These are phyloP conservation scores for Saxophila tyrrhenica DNA, from an alignment of 495 filamentous ascomycete genomes.

Conservation along the genomic window DNA sequence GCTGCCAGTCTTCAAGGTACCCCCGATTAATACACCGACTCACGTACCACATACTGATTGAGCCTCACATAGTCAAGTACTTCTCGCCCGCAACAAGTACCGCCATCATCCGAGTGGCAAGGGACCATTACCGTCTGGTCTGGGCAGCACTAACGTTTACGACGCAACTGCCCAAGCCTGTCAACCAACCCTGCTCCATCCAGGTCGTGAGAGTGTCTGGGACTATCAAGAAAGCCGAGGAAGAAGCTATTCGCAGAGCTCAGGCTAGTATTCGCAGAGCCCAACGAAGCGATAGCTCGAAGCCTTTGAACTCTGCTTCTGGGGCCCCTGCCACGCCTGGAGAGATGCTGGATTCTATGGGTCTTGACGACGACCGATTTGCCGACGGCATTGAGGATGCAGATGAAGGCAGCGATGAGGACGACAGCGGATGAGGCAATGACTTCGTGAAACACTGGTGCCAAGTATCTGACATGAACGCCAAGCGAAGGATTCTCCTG, in stretches of 20 bases:
- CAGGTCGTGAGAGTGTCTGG: constrained; percentile 86
- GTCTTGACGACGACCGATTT: background rate
- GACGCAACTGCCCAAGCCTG: constrained; percentile 49
- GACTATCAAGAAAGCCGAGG: constrained; percentile 84
- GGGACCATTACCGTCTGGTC: constrained; percentile 68
- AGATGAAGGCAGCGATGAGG: constrained; percentile 12
- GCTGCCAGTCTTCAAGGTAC: constrained; percentile 53
- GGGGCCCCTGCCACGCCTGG: background rate
- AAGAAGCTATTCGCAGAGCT: constrained; percentile 71
- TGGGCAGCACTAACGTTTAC: constrained; percentile 85
- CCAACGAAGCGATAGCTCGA: background rate
- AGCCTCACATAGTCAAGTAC: constrained; percentile 64
- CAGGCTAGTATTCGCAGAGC: constrained; percentile 57
- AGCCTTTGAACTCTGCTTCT: background rate
- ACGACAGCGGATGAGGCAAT: constrained; percentile 3
- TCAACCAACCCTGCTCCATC: constrained; percentile 54
- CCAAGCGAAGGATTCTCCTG: too few relatives aligned
- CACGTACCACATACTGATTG: background rate
- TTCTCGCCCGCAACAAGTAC: constrained; percentile 86
- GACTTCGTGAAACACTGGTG: too few relatives aligned
- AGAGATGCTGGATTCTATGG: background rate
- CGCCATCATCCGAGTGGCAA: constrained; percentile 70
- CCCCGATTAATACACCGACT: constrained; percentile 11
- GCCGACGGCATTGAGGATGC: constrained; percentile 13
- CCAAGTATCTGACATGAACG: too few relatives aligned